phyloP scores from a whole-genome alignment of 495 filamentous ascomycete genomes.

The Coniosporium apollinis region DNA sequence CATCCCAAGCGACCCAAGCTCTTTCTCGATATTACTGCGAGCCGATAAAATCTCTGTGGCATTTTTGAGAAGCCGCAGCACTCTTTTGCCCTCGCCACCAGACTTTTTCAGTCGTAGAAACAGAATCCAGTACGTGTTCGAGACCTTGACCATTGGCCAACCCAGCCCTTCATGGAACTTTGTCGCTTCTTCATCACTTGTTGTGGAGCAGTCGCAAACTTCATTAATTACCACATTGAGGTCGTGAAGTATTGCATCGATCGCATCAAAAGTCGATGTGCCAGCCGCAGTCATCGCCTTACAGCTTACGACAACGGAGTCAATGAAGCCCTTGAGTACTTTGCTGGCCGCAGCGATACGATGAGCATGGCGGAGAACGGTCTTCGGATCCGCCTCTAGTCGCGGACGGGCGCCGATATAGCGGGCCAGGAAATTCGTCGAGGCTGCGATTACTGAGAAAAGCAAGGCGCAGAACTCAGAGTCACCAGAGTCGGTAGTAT shows the following conservation, averaged over 20 bases:
- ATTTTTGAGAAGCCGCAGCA: constrained; percentile 29
- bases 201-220: constrained; percentile 25
- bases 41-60: constrained; percentile 30
- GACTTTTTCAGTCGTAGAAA: constrained; percentile 33
- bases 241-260: constrained; percentile 39
- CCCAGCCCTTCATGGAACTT: neutral
- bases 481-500: no score
- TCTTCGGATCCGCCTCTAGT: neutral
- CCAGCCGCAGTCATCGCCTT: constrained; percentile 27
- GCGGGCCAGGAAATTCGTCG: neutral
- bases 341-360: neutral
- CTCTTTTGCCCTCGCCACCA: constrained; percentile 16
- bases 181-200: constrained; percentile 11
- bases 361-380: neutral
- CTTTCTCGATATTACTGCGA: constrained; percentile 26
- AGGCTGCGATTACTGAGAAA: no score
- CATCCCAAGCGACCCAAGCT: constrained; percentile 31
- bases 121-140: constrained; percentile 62
- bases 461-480: no score
- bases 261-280: constrained; percentile 28
- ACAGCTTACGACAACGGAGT: constrained; percentile 36
- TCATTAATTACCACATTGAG: constrained; percentile 31
- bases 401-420: neutral
- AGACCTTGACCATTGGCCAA: constrained; percentile 38
- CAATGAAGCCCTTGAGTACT: constrained; percentile 29